These are phyloP conservation scores for Graphium sp. DNA, from an alignment of 2,329 filamentous ascomycete species.

Conservation along the genomic window DNA sequence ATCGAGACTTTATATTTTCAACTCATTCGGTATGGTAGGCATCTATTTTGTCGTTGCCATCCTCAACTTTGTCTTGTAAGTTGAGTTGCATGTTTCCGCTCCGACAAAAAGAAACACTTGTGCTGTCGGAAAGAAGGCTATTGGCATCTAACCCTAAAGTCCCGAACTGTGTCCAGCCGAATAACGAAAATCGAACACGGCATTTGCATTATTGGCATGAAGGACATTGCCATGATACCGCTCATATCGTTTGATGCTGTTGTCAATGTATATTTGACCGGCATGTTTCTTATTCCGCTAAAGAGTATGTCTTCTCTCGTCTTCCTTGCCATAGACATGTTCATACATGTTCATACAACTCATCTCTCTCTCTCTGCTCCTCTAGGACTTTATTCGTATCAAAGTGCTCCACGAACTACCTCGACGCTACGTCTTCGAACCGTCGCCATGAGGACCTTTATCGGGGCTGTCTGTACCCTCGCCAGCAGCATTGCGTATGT, in stretches of 20 bases:
- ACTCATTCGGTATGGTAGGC: constrained; percentile 37
- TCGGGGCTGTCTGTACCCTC: constrained; percentile 39
- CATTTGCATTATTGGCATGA: constrained; percentile 45
- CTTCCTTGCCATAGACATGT: background rate
- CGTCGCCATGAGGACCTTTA: constrained; percentile 39
- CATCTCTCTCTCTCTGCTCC: constrained; percentile 1
- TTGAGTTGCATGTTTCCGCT: too few relatives aligned
- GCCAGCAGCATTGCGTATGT: constrained; percentile 38
- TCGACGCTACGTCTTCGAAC: constrained; percentile 26
- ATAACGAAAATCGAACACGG: constrained; percentile 36
- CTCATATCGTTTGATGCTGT: constrained; percentile 43
- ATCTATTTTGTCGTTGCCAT: constrained; percentile 28
- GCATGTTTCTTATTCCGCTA: constrained; percentile 44
- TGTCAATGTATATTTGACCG: constrained; percentile 45
- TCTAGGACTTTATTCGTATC: constrained; percentile 36
- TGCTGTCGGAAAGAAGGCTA: too few relatives aligned
- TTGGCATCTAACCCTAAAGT: too few relatives aligned
- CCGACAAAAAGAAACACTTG: too few relatives aligned
- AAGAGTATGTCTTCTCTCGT: constrained; percentile 21
- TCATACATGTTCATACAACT: too few relatives aligned
- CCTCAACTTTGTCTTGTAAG: constrained; percentile 44
- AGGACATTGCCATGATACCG: constrained; percentile 38
- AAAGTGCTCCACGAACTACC: constrained; percentile 21
- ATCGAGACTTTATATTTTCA: constrained; percentile 43
- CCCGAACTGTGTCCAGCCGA: constrained; percentile 31